Percentiles rank a stretch among this genome's conserved stretches.
phyloP scores from a whole-genome alignment of 495 filamentous ascomycete genomes.

The Stereocaulon alpinum region DNA sequence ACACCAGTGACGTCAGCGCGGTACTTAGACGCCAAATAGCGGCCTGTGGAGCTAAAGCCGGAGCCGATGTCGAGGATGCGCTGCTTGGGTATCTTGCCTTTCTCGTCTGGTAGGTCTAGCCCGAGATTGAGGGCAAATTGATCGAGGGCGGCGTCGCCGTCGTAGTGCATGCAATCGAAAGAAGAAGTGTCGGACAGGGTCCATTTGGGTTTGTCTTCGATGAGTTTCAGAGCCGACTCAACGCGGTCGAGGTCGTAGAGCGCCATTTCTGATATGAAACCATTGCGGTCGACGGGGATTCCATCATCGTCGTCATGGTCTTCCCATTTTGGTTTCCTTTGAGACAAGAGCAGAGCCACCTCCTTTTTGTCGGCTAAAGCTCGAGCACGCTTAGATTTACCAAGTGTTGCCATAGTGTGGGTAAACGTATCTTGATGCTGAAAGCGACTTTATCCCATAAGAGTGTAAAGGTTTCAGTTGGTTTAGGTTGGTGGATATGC shows the following conservation, averaged over 20 bases:
- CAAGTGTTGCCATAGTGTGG: too few relatives aligned
- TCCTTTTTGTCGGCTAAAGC: background rate
- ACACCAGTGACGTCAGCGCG: background rate
- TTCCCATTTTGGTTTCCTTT: too few relatives aligned
- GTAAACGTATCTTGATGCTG: too few relatives aligned
- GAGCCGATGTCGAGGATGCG: conserved; percentile 7
- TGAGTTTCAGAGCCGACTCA: background rate
- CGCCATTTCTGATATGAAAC: conserved; percentile 1
- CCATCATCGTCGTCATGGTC: background rate
- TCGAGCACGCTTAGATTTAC: background rate
- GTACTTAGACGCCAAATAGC: conserved; percentile 5
- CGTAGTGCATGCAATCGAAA: conserved; percentile 13
- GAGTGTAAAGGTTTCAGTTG: too few relatives aligned
- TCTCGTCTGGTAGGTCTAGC: background rate
- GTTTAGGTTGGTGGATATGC: too few relatives aligned
- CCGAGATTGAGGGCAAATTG: background rate
- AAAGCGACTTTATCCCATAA: too few relatives aligned
- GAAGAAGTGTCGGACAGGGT: conserved; percentile 4
- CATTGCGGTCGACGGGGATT: background rate
- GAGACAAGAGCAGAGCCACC: background rate
- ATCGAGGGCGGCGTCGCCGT: conserved; percentile 5
- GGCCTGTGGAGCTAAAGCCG: conserved; percentile 5
- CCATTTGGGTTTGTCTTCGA: background rate
- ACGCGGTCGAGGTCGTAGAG: conserved; percentile 5
- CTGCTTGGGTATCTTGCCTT: background rate